These are phyloP conservation scores for Mycena epipterygia DNA, from an alignment of 768 basidiomycete species.

Conservation along the genomic window DNA sequence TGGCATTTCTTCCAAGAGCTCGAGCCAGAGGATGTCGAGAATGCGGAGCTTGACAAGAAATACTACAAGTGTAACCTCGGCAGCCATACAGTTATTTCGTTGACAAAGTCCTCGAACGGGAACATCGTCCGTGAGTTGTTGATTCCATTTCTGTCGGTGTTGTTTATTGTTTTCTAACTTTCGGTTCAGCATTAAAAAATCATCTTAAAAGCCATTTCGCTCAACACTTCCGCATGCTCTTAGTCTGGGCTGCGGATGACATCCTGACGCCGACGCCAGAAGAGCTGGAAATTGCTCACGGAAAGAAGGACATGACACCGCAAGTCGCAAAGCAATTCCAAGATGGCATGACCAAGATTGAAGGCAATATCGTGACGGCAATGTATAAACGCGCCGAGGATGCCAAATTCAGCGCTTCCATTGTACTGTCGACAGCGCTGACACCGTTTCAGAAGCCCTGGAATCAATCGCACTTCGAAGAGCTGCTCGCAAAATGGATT, in stretches of 20 bases:
- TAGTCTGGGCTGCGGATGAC: background rate
- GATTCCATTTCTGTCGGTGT: background rate
- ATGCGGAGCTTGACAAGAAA: constrained; percentile 4
- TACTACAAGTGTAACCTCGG: constrained; percentile 8
- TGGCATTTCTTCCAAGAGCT: background rate
- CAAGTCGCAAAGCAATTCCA: background rate
- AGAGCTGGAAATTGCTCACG: background rate
- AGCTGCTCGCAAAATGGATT: constrained; percentile 28
- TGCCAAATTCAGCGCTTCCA: background rate
- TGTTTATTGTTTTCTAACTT: background rate
- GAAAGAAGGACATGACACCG: background rate
- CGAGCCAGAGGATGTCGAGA: background rate
- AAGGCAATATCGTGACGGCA: background rate
- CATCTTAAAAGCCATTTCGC: background rate
- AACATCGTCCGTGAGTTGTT: constrained; percentile 7
- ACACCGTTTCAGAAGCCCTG: constrained; percentile 19
- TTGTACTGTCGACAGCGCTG: background rate
- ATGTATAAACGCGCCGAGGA: background rate
- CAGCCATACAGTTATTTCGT: background rate
- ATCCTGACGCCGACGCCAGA: background rate
- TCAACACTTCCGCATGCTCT: constrained; percentile 2
- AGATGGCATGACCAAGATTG: background rate
- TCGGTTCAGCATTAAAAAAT: background rate
- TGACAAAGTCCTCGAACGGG: background rate
- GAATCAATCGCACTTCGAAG: constrained; percentile 28